phyloP scores from a whole-genome alignment of 2,329 filamentous ascomycete species.

The Zasmidium angulare region DNA sequence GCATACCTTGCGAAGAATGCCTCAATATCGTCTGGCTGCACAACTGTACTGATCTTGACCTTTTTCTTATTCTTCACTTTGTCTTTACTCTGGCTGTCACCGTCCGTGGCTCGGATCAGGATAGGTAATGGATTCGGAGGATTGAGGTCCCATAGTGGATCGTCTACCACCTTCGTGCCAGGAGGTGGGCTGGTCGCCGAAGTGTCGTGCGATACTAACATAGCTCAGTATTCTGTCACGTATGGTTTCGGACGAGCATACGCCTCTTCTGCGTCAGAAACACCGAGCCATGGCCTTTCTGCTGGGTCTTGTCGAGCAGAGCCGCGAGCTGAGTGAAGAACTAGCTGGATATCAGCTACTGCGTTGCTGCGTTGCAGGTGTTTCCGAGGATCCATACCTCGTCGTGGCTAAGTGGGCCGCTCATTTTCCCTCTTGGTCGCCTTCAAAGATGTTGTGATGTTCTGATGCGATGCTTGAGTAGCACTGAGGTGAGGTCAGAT shows the following conservation, averaged over 20 bases:
- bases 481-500: slow-evolving; percentile 8
- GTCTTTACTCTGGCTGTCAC: slow-evolving; percentile 52
- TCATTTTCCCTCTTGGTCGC: not conserved
- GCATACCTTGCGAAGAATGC: slow-evolving; percentile 82
- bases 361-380: not conserved
- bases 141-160: slow-evolving; percentile 61
- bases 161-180: slow-evolving; percentile 45
- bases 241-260: slow-evolving; percentile 35
- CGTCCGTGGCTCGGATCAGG: slow-evolving; percentile 81
- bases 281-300: slow-evolving; percentile 70
- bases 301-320: slow-evolving; percentile 66
- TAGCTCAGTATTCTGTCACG: not conserved
- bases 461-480: not conserved
- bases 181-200: slow-evolving; percentile 39
- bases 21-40: slow-evolving; percentile 73
- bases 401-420: slow-evolving; percentile 54
- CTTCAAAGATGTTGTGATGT: not conserved
- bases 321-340: slow-evolving; percentile 70
- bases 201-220: slow-evolving; percentile 44
- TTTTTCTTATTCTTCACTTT: slow-evolving; percentile 58
- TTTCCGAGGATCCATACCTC: slow-evolving; percentile 53
- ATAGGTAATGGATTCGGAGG: slow-evolving; percentile 65
- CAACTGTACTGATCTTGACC: slow-evolving; percentile 79
- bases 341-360: slow-evolving; percentile 43
- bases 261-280: slow-evolving; percentile 75